Conservation (phyloP, 306 rosid species). For the Crotalaria pallida region DNA sequence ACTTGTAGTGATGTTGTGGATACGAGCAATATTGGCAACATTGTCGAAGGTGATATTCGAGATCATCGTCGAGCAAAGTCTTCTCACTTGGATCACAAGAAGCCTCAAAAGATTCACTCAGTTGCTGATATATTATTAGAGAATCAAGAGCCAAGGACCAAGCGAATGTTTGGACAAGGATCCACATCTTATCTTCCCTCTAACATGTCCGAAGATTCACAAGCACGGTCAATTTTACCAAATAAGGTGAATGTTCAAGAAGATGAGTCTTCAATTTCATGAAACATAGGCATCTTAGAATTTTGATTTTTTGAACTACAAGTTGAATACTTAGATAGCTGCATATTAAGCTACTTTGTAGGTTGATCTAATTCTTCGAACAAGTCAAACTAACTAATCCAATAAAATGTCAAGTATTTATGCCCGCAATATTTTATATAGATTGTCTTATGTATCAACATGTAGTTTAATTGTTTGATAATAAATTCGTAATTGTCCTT, state of each 20-base stretch:
- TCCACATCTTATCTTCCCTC: constrained; percentile 25
- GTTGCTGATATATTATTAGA: constrained; percentile 48
- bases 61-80: constrained; percentile 31
- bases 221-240: constrained; percentile 13
- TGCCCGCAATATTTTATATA: neutral
- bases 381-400: neutral
- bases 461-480: neutral
- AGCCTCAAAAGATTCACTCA: constrained; percentile 43
- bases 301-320: neutral
- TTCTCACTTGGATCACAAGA: constrained; percentile 38
- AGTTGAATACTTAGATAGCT: neutral
- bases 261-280: too few species aligned
- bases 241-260: constrained; percentile 33
- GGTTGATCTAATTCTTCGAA: neutral
- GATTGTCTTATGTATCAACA: neutral
- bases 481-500: neutral
- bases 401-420: neutral
- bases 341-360: neutral
- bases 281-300: too few species aligned
- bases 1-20: constrained; percentile 23
- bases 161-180: constrained; percentile 19
- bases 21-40: constrained; percentile 21
- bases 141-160: constrained; percentile 33
- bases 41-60: constrained; percentile 18
- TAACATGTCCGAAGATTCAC: constrained; percentile 25